phyloP scores from a whole-genome alignment of 345 rosid genomes.

The Passiflora organensis region DNA sequence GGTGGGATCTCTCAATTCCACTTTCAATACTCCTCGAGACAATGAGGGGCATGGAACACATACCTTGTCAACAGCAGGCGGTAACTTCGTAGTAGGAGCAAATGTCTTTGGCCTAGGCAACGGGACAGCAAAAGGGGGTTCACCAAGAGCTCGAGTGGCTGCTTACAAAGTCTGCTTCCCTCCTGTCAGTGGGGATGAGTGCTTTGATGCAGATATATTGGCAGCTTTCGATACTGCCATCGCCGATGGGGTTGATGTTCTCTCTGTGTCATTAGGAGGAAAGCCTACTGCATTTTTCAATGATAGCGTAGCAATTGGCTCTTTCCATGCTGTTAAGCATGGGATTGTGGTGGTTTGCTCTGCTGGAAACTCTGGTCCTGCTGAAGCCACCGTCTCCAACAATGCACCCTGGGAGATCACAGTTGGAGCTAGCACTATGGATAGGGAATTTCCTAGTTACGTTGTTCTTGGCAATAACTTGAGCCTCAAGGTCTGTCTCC shows the following conservation, averaged over 20 bases:
- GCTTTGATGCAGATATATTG: slow-evolving; percentile 22
- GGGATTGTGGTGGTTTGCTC: slow-evolving; percentile 24
- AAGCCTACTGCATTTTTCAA: slow-evolving; percentile 6
- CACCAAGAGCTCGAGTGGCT: slow-evolving; percentile 19
- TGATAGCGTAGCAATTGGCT: slow-evolving; percentile 21
- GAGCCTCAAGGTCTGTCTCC: slow-evolving; percentile 46
- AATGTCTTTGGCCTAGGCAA: slow-evolving; percentile 19
- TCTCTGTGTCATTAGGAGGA: slow-evolving; percentile 18
- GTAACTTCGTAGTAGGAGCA: slow-evolving; percentile 14
- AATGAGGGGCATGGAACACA: slow-evolving; percentile 24
- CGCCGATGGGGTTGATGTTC: slow-evolving; percentile 19
- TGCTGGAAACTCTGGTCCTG: slow-evolving; percentile 76
- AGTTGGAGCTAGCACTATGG: slow-evolving; percentile 85
- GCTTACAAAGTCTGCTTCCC: slow-evolving; percentile 23
- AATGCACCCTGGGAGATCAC: slow-evolving; percentile 86
- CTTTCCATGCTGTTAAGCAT: slow-evolving; percentile 21
- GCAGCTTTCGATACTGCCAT: slow-evolving; percentile 25
- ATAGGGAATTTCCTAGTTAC: slow-evolving; percentile 67
- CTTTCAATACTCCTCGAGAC: slow-evolving; percentile 16
- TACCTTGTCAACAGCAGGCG: slow-evolving; percentile 22
- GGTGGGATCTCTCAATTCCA: slow-evolving; percentile 17
- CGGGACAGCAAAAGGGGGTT: slow-evolving; percentile 24
- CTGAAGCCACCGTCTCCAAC: slow-evolving; percentile 52
- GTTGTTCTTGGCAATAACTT: slow-evolving; percentile 53
- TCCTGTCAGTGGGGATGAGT: slow-evolving; percentile 9